phyloP scores from a whole-genome alignment of 2,329 filamentous ascomycete genomes.

The Aspergillus glaucus region DNA sequence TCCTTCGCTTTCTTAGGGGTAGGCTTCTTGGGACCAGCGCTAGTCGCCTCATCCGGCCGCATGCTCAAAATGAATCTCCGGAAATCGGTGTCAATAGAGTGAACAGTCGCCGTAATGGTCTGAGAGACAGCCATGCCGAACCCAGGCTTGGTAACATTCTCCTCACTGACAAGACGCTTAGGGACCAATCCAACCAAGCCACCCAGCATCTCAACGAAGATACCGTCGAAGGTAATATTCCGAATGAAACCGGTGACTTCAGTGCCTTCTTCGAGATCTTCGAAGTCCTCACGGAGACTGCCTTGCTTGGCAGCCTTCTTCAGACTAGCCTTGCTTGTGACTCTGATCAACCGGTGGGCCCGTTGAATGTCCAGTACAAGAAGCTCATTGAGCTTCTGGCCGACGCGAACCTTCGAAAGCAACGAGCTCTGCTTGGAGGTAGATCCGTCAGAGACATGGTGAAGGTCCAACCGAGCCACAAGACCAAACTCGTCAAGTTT shows the following conservation, averaged over 20 bases:
- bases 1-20: conserved; percentile 14
- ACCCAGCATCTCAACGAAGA: conserved; percentile 84
- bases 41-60: conserved; percentile 46
- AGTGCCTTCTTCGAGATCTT: conserved; percentile 63
- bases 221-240: conserved; percentile 72
- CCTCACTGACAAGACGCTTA: conserved; percentile 68
- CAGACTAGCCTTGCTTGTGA: conserved; percentile 79
- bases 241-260: conserved; percentile 73
- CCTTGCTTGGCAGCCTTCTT: conserved; percentile 66
- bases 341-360: conserved; percentile 64
- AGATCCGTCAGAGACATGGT: conserved; percentile 81
- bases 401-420: conserved; percentile 74
- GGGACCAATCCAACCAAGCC: conserved; percentile 72
- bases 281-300: conserved; percentile 65
- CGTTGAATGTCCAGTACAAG: conserved; percentile 81
- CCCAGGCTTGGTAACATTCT: conserved; percentile 59
- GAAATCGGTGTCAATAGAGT: conserved; percentile 64
- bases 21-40: conserved; percentile 37
- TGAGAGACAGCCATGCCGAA: conserved; percentile 77
- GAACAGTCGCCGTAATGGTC: conserved; percentile 65
- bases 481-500: conserved; percentile 69
- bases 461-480: conserved; percentile 68
- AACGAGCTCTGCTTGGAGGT: conserved; percentile 68
- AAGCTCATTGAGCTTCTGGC: conserved; percentile 75
- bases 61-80: conserved; percentile 63